These are phyloP conservation scores for Craspedostauros australis DNA, from an alignment of 108 stramenopile genomes.

Conservation along the genomic window DNA sequence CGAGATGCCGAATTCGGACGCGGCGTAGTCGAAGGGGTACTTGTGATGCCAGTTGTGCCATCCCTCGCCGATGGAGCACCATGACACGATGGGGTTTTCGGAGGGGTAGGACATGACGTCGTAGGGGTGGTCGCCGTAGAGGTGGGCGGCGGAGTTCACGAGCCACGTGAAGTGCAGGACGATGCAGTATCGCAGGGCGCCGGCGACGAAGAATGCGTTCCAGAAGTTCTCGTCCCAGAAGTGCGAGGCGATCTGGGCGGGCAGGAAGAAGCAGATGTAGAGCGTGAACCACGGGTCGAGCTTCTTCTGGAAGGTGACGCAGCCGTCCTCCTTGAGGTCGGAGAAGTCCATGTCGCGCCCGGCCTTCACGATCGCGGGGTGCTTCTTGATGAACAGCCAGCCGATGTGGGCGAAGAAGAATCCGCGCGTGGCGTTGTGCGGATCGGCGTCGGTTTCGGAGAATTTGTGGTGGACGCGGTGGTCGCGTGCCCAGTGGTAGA, in stretches of 20 bases:
- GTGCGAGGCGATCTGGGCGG: conserved; percentile 82
- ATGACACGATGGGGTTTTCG: conserved; percentile 94
- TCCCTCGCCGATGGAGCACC: conserved; percentile 96
- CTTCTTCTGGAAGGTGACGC: conserved; percentile 90
- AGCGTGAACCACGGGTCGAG: conserved; percentile 96
- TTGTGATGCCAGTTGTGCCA: conserved; percentile 99
- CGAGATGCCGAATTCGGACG: conserved; percentile 92
- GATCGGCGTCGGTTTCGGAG: conserved; percentile 96
- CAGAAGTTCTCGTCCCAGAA: conserved; percentile 97
- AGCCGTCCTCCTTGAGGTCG: conserved; percentile 88
- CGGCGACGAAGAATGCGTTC: conserved; percentile 96
- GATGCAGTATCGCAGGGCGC: conserved; percentile 84
- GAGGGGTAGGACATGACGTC: conserved; percentile 92
- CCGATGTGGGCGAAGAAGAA: conserved; percentile 99
- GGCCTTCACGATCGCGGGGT: conserved; percentile 90
- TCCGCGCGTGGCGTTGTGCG: conserved; percentile 98
- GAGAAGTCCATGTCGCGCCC: conserved; percentile 92
- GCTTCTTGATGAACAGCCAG: conserved; percentile 98
- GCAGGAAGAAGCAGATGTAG: conserved; percentile 99
- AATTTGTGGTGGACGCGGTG: conserved; percentile 99
- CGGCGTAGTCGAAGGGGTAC: conserved; percentile 98
- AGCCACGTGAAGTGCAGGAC: conserved; percentile 98
- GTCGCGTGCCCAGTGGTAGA: conserved; percentile 97
- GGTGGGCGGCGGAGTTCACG: conserved; percentile 98
- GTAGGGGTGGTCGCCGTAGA: conserved; percentile 98